phyloP scores from a whole-genome alignment of 2,329 filamentous ascomycete species.

The Colletotrichum spaethianum region DNA sequence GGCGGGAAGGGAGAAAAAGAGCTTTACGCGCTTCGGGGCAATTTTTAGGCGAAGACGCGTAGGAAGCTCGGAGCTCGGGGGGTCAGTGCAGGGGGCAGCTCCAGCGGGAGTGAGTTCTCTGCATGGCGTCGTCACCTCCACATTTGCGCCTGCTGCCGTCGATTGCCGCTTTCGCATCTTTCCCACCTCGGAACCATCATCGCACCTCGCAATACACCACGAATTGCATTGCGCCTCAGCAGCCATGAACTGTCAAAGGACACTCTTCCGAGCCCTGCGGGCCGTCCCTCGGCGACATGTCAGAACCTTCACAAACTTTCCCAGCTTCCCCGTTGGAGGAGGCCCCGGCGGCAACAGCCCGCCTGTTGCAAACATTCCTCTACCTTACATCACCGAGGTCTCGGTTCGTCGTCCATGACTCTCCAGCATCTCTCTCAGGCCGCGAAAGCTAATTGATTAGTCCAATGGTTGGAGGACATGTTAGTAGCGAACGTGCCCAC shows the following conservation, averaged over 20 bases:
- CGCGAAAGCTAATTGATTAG: conserved; percentile 59
- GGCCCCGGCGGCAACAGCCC: conserved; percentile 17
- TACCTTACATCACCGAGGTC: conserved; percentile 73
- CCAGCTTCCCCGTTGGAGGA: conserved; percentile 47
- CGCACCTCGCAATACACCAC: not conserved
- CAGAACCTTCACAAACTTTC: conserved; percentile 61
- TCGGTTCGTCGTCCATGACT: conserved; percentile 55
- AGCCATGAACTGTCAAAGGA: conserved; percentile 55
- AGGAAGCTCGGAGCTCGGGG: conserved; percentile 24
- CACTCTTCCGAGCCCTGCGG: conserved; percentile 53
- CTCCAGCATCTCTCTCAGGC: not conserved
- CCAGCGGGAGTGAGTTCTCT: conserved; percentile 1
- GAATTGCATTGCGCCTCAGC: conserved; percentile 9
- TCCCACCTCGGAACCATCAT: conserved; percentile 11
- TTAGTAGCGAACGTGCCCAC: conserved; percentile 58
- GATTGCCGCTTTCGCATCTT: conserved; percentile 15
- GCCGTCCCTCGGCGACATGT: conserved; percentile 52
- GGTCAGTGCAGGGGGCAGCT: conserved; percentile 10
- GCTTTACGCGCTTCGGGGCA: conserved; percentile 39
- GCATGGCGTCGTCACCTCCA: conserved; percentile 26
- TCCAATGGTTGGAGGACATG: conserved; percentile 84
- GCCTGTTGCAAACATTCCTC: conserved; percentile 61
- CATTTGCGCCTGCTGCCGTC: conserved; percentile 10
- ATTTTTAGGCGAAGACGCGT: conserved; percentile 39
- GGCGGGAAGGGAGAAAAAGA: not conserved